These are phyloP conservation scores for Arthroderma sp. DNA, from an alignment of 2,329 filamentous ascomycete species.

Conservation along the genomic window DNA sequence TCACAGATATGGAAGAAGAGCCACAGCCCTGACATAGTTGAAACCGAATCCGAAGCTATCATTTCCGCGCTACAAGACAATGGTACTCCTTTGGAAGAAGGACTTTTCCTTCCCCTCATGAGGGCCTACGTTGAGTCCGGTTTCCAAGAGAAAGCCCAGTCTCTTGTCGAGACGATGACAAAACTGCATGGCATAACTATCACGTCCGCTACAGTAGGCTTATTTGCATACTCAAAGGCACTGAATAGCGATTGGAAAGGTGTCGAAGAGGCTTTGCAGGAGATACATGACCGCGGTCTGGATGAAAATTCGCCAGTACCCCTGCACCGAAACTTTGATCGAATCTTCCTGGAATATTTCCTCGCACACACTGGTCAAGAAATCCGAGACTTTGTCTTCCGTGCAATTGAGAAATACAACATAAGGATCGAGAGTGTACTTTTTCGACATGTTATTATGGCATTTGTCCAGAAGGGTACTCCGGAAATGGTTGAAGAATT, in stretches of 20 bases:
- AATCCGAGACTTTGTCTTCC: constrained; percentile 24
- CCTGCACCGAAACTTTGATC: constrained; percentile 25
- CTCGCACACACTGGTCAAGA: constrained; percentile 21
- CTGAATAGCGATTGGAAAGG: constrained; percentile 27
- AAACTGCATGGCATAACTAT: constrained; percentile 18
- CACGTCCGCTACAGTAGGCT: constrained; percentile 23
- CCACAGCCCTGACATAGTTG: constrained; percentile 23
- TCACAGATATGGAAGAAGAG: constrained; percentile 28
- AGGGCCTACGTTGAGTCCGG: constrained; percentile 28
- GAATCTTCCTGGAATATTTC: constrained; percentile 30
- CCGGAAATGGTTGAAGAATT: constrained; percentile 20
- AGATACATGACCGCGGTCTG: constrained; percentile 23
- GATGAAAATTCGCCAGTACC: constrained; percentile 14
- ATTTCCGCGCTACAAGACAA: constrained; percentile 17
- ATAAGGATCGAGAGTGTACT: constrained; percentile 26
- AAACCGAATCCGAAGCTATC: constrained; percentile 21
- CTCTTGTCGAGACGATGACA: constrained; percentile 24
- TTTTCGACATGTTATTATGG: constrained; percentile 28
- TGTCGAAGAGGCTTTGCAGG: constrained; percentile 25
- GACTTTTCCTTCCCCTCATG: constrained; percentile 29
- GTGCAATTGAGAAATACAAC: constrained; percentile 22
- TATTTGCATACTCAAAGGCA: constrained; percentile 26
- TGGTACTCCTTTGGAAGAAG: constrained; percentile 21
- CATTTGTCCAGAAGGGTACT: constrained; percentile 27
- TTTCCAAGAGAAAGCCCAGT: constrained; percentile 21